Percentiles rank a stretch among this genome's conserved stretches.
Conservation (phyloP, 768 basidiomycete genomes). For the Amanita phalloides region DNA sequence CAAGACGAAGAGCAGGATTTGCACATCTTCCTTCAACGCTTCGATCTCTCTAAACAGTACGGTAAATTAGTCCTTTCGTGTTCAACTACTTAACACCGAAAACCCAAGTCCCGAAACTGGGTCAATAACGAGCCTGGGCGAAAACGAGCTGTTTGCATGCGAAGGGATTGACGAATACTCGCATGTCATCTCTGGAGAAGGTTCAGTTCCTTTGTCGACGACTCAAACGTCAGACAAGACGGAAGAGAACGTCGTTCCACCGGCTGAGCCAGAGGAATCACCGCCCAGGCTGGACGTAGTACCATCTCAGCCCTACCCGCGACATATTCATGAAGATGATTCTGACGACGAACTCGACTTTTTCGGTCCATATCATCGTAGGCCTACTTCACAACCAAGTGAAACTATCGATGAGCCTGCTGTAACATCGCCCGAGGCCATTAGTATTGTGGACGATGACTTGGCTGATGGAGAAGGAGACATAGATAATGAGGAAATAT, state of each 20-base stretch:
- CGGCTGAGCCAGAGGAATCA: not conserved
- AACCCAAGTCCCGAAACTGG: constrained; percentile 22
- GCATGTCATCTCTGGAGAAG: not conserved
- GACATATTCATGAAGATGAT: constrained; percentile 14
- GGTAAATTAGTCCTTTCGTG: constrained; percentile 13
- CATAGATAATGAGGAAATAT: constrained; percentile 11
- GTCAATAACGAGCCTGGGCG: constrained; percentile 16
- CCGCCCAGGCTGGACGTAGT: not conserved
- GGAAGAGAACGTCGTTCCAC: not conserved
- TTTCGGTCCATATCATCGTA: constrained; percentile 17
- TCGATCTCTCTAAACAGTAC: constrained; percentile 43
- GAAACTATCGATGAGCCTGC: not conserved
- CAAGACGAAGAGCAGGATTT: constrained; percentile 30
- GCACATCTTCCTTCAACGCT: constrained; percentile 41
- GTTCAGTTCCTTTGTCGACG: not conserved
- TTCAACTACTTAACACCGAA: not conserved
- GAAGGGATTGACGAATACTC: not conserved
- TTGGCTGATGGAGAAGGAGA: constrained; percentile 7
- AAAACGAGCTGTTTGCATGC: constrained; percentile 13
- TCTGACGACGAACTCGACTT: constrained; percentile 31
- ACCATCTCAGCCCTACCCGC: not conserved
- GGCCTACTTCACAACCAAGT: constrained; percentile 8
- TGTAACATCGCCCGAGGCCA: constrained; percentile 2
- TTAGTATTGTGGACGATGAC: constrained; percentile 10
- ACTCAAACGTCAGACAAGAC: not conserved